These are phyloP conservation scores for Hypoxylon sp. DNA, from an alignment of 2,329 filamentous ascomycete species.

Conservation along the genomic window DNA sequence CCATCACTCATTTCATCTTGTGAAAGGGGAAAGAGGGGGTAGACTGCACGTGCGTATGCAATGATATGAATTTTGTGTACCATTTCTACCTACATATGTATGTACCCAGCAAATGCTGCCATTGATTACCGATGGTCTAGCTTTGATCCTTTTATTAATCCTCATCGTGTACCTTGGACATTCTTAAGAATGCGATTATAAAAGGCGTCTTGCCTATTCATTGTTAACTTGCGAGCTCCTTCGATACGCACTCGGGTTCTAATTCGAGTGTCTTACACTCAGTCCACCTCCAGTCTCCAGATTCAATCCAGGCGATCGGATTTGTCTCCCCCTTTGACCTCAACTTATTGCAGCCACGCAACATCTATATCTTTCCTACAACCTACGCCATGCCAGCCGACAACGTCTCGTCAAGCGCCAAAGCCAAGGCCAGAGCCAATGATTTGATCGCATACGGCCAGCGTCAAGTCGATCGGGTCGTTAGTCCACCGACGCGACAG, in stretches of 20 bases:
- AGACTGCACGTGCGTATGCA: neutral
- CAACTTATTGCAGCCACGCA: neutral
- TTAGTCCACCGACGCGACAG: conserved; percentile 74
- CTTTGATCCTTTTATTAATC: neutral
- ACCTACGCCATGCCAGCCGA: conserved; percentile 37
- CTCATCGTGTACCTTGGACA: neutral
- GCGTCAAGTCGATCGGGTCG: conserved; percentile 63
- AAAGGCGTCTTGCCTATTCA: neutral
- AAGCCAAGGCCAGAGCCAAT: conserved; percentile 56
- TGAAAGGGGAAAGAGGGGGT: neutral
- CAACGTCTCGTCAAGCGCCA: conserved; percentile 48
- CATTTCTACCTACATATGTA: too few species aligned
- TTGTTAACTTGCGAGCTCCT: conserved; percentile 5
- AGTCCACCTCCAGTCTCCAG: conserved; percentile 13
- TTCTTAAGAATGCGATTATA: neutral
- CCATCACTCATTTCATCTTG: neutral
- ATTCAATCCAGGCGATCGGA: conserved; percentile 5
- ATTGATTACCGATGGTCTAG: neutral
- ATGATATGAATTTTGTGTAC: neutral
- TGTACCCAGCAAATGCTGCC: neutral
- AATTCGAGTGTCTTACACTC: neutral
- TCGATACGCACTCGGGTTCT: conserved; percentile 2
- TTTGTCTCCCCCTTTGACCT: neutral
- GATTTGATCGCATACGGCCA: conserved; percentile 60
- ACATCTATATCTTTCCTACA: neutral